A percentile compares a stretch with the other conserved stretches of the same genome.
phyloP scores from a whole-genome alignment of 768 basidiomycete species.

The Psilocybe subaeruginosa region DNA sequence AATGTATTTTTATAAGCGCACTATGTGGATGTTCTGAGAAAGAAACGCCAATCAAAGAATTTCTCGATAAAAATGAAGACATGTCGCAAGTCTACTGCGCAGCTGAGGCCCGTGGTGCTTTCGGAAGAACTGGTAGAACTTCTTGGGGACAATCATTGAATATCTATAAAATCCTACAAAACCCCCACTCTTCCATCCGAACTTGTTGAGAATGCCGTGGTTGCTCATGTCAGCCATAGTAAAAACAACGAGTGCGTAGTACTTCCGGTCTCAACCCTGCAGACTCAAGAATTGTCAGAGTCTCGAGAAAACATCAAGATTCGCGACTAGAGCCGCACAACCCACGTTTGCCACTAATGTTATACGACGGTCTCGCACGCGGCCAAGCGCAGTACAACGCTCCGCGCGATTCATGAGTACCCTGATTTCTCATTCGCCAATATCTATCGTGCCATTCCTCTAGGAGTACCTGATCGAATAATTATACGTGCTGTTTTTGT shows the following conservation, averaged over 20 bases:
- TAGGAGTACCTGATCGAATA: not conserved
- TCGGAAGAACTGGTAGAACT: not conserved
- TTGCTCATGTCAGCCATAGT: too few species aligned
- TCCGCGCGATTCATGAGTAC: not conserved
- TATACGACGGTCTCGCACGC: not conserved
- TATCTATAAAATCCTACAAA: too few species aligned
- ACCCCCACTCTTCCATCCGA: too few species aligned
- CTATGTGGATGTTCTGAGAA: slow-evolving; percentile 12
- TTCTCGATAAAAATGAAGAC: not conserved
- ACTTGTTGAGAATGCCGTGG: too few species aligned
- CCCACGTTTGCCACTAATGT: not conserved
- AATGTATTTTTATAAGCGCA: slow-evolving; percentile 8
- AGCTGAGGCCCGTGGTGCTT: not conserved
- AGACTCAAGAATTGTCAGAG: not conserved
- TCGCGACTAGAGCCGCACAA: not conserved
- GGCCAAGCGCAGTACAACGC: not conserved
- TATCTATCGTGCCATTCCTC: not conserved
- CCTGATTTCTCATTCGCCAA: not conserved
- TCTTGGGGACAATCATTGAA: not conserved
- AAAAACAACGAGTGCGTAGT: too few species aligned
- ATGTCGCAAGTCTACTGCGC: not conserved
- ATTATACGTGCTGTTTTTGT: too few species aligned
- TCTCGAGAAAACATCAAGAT: not conserved
- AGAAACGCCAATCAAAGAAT: slow-evolving; percentile 2
- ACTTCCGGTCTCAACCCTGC: too few species aligned